phyloP scores from a whole-genome alignment of 768 basidiomycete genomes.

The Pisolithus sp. region DNA sequence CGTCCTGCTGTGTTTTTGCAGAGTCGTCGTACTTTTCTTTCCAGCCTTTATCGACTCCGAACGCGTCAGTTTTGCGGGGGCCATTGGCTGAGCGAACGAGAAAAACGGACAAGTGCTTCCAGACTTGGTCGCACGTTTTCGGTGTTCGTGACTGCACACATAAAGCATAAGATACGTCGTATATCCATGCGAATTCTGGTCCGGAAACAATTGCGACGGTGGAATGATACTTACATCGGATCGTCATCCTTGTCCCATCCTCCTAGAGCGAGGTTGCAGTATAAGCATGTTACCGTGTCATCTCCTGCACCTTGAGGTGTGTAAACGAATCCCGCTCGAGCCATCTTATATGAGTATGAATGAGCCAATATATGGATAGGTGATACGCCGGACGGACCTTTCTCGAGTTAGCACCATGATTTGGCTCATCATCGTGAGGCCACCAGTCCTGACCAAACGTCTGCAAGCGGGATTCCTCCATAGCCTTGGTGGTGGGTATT shows the following conservation, averaged over 20 bases:
- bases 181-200: neutral
- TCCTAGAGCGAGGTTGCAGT: slow-evolving; percentile 71
- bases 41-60: slow-evolving; percentile 26
- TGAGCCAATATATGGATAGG: neutral
- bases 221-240: slow-evolving; percentile 58
- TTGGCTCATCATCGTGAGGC: slow-evolving; percentile 59
- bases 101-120: slow-evolving; percentile 40
- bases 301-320: slow-evolving; percentile 62
- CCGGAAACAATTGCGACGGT: neutral
- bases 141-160: slow-evolving; percentile 67
- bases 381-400: slow-evolving; percentile 38
- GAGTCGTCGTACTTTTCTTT: slow-evolving; percentile 22
- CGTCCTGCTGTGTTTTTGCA: slow-evolving; percentile 12
- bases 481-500: slow-evolving; percentile 55
- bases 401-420: slow-evolving; percentile 64
- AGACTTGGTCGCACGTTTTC: slow-evolving; percentile 52
- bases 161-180: neutral
- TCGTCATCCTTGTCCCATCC: slow-evolving; percentile 89
- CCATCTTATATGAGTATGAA: slow-evolving; percentile 51
- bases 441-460: slow-evolving; percentile 73
- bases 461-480: slow-evolving; percentile 68
- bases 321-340: slow-evolving; percentile 82
- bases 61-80: slow-evolving; percentile 26
- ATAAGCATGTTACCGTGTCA: slow-evolving; percentile 81
- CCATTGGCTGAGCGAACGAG: slow-evolving; percentile 5